Evolutionary conservation across 2,329 filamentous ascomycete genomes (phyloP), one percentile per base, ranked within the genome.

Genomic region (Cladophialophora yegresii): DNA sequence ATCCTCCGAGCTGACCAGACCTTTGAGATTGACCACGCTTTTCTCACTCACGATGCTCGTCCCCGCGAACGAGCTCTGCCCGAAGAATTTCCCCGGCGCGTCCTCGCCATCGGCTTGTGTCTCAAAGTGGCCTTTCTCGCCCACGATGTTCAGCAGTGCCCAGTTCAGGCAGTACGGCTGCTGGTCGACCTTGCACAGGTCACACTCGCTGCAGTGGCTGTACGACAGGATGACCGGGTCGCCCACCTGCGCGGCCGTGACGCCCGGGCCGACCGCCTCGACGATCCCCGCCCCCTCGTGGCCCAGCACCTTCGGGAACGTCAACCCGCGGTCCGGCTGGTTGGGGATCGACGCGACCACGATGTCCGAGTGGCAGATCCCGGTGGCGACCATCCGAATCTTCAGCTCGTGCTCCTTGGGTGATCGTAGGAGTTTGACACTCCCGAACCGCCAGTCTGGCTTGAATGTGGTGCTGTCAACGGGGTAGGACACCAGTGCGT

Each of bases 201-300:
- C 73, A 72, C 83, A 85, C 2, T 69, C 66, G 3, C 74, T 69
- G 72, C 82, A 84, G 62, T 76, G 79, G n/a, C 77, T 75, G 69
- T 82, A 83, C 16, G 80, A 81, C 4, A 83, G 73, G 13, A 83
- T 71, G 4, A 83, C 80, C 1, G 79, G 76, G 64, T 84, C 81
- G 36, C 80, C 81, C 30, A 74, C 66, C 55, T 77, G 72, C 13
- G 80, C 80, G 6, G 77, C 72, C 0, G 73, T 77, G 13, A 82
- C 77, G 1, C 74, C 75, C 2, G 72, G 70, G 3, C 81, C 82
- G 49, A 80, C 72, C 60, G 75, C 72, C 59, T 77, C 76, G 13
- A 86, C 82, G 61, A 83, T 80, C 6, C 83, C 83, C 1, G 81
- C 75, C 77, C 83, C 83, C 75, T 85, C 83, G 66, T 86, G 84